Conservation (phyloP, 345 rosid genomes). For the Arabis alpina region DNA sequence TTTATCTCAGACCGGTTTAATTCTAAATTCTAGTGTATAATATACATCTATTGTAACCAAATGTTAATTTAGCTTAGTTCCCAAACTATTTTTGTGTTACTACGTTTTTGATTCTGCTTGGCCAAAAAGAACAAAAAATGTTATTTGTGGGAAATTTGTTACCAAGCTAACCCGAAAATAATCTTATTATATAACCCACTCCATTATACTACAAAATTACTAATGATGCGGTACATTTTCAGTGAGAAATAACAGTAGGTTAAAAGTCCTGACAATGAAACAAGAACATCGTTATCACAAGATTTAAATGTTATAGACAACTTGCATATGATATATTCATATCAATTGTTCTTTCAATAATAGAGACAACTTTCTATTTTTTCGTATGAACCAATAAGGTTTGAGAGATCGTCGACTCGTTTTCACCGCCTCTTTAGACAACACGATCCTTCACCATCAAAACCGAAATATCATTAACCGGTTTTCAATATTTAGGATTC, state of each 20-base stretch:
- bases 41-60: too few species aligned
- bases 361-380: conserved; percentile 21
- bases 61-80: too few species aligned
- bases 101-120: not conserved
- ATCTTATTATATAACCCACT: not conserved
- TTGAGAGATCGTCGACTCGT: conserved; percentile 31
- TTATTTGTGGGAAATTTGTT: not conserved
- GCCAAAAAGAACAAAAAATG: not conserved
- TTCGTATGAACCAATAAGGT: conserved; percentile 38
- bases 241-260: not conserved
- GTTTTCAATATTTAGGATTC: not conserved
- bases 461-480: conserved; percentile 27
- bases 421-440: conserved; percentile 34
- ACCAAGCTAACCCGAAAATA: not conserved
- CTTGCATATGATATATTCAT: conserved; percentile 37
- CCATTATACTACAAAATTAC: conserved; percentile 8
- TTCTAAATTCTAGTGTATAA: not conserved
- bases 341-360: conserved; percentile 33
- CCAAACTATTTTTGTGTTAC: not conserved
- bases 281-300: conserved; percentile 39
- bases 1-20: not conserved
- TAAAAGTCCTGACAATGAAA: conserved; percentile 10
- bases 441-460: conserved; percentile 30
- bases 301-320: conserved; percentile 41
- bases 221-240: conserved; percentile 1